phyloP scores from a whole-genome alignment of 1,139 yeast species.

The Geotrichum aggregatum region DNA sequence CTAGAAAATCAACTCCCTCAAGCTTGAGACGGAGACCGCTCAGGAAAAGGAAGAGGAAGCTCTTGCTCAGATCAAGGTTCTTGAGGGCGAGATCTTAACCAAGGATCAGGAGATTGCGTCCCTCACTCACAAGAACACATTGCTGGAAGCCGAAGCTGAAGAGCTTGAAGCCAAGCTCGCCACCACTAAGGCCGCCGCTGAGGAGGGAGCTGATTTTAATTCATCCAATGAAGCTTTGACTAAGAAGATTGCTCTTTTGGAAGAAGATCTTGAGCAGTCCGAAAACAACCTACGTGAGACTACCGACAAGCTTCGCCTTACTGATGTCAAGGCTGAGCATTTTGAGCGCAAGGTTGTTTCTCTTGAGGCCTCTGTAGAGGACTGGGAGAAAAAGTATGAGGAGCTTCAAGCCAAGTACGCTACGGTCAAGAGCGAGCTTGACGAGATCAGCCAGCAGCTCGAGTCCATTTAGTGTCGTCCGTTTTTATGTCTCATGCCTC shows the following conservation, averaged over 20 bases:
- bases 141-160: conserved; percentile 86
- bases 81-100: conserved; percentile 86
- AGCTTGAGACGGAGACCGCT: conserved; percentile 94
- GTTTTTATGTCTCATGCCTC: neutral
- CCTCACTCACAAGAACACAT: conserved; percentile 85
- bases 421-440: conserved; percentile 84
- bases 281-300: conserved; percentile 91
- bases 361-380: conserved; percentile 87
- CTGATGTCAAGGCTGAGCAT: conserved; percentile 95
- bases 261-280: conserved; percentile 89
- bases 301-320: conserved; percentile 88
- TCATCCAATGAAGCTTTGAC: conserved; percentile 85
- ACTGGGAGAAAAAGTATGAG: conserved; percentile 87
- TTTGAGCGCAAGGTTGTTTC: conserved; percentile 92
- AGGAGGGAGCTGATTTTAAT: conserved; percentile 85
- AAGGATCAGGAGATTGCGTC: conserved; percentile 95
- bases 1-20: conserved; percentile 83
- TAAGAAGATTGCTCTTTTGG: conserved; percentile 88
- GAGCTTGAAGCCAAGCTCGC: conserved; percentile 75
- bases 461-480: conserved; percentile 56
- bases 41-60: conserved; percentile 94
- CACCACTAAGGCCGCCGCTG: conserved; percentile 84
- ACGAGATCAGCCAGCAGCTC: conserved; percentile 89
- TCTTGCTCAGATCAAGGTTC: conserved; percentile 70
- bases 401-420: conserved; percentile 78